These are phyloP conservation scores for Daedalea quercina DNA, from an alignment of 768 basidiomycete genomes.

Conservation along the genomic window DNA sequence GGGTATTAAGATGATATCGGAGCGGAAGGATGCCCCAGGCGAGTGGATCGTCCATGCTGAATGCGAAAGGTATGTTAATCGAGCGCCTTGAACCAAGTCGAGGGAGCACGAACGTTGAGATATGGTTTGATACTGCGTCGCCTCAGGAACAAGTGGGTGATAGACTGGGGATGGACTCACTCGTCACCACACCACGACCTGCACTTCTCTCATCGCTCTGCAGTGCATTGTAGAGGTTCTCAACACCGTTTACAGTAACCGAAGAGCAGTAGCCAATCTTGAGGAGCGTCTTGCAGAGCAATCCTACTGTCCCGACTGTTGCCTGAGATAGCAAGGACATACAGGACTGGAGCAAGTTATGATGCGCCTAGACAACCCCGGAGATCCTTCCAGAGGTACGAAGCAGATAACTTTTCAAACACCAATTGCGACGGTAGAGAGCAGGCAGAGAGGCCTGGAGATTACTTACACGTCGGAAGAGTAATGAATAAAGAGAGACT, in stretches of 20 bases:
- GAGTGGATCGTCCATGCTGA: constrained; percentile 75
- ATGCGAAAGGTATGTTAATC: not conserved
- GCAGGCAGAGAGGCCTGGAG: too few species aligned
- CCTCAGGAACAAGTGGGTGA: not conserved
- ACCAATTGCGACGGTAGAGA: too few species aligned
- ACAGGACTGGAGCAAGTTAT: too few species aligned
- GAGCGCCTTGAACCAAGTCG: not conserved
- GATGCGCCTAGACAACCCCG: too few species aligned
- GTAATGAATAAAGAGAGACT: too few species aligned
- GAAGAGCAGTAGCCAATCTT: constrained; percentile 56
- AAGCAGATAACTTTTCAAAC: too few species aligned
- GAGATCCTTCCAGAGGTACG: too few species aligned
- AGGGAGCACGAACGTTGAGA: constrained; percentile 66
- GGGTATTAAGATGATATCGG: constrained; percentile 48
- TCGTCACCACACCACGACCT: constrained; percentile 68
- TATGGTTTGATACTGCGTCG: constrained; percentile 81
- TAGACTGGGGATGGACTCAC: constrained; percentile 34
- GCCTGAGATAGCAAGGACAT: constrained; percentile 42
- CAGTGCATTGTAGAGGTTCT: constrained; percentile 57
- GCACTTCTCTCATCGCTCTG: constrained; percentile 34
- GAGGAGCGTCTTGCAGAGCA: constrained; percentile 74
- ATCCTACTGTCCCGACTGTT: constrained; percentile 62
- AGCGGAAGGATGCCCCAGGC: constrained; percentile 84
- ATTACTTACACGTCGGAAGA: too few species aligned
- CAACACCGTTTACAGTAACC: constrained; percentile 65